Evolutionary conservation across 2,329 filamentous ascomycete genomes (phyloP).

Genomic region (Colletotrichum incanum): DNA sequence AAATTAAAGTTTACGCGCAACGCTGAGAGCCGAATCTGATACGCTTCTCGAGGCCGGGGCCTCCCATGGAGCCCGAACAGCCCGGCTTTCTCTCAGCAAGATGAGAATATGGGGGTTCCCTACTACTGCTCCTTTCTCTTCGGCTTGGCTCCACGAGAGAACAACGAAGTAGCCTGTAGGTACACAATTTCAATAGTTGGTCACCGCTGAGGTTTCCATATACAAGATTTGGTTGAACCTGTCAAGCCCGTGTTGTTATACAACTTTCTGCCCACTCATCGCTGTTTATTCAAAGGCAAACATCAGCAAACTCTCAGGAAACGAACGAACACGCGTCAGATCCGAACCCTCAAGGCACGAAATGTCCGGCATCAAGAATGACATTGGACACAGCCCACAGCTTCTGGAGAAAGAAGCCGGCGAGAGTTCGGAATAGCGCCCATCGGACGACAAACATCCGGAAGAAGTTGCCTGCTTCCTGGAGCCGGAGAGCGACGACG

Average conservation of each 20-base stretch:
- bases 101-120: neutral
- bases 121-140: neutral
- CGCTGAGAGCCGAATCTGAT: conserved; percentile 7
- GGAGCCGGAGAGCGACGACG: neutral
- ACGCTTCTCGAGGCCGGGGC: conserved; percentile 11
- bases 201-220: neutral
- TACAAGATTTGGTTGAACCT: neutral
- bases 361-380: conserved; percentile 1
- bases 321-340: neutral
- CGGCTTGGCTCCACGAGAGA: neutral
- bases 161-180: neutral
- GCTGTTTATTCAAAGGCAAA: neutral
- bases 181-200: neutral
- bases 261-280: neutral
- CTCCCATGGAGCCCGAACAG: conserved; percentile 9
- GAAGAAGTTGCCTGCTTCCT: conserved; percentile 21
- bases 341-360: neutral
- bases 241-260: neutral
- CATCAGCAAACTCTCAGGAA: conserved; percentile 1
- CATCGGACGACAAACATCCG: conserved; percentile 14
- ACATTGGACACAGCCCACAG: neutral
- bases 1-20: conserved; percentile 22
- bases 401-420: neutral
- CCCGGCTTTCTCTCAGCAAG: neutral
- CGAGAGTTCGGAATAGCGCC: conserved; percentile 6